These are phyloP conservation scores for Lonicera japonica DNA, from an alignment of 129 eudicot genomes.

Conservation along the genomic window DNA sequence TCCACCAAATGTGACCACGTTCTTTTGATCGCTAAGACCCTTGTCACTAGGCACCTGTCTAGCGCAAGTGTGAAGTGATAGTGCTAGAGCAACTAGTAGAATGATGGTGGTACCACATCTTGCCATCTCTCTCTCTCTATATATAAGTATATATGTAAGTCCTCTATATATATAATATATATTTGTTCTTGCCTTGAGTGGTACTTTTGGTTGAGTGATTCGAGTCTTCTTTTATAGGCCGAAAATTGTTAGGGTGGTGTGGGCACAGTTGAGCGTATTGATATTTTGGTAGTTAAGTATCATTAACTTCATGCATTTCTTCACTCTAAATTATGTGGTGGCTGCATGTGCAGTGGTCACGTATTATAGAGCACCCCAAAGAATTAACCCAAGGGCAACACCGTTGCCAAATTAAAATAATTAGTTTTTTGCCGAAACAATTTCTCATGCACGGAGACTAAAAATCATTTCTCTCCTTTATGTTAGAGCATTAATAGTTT, in stretches of 20 bases:
- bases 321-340: too few species aligned
- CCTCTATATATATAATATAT: not conserved
- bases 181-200: not conserved
- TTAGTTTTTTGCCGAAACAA: too few species aligned
- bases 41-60: slow-evolving; percentile 29
- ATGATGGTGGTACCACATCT: slow-evolving; percentile 13
- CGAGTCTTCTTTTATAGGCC: slow-evolving; percentile 8
- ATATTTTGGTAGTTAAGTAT: not conserved
- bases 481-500: too few species aligned
- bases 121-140: slow-evolving; percentile 28
- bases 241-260: not conserved
- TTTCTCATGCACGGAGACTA: too few species aligned
- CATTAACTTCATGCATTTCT: too few species aligned
- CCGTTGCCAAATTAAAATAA: too few species aligned
- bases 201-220: not conserved
- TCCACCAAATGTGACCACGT: slow-evolving; percentile 34
- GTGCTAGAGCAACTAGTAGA: slow-evolving; percentile 29
- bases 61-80: slow-evolving; percentile 9
- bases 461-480: too few species aligned
- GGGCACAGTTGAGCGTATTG: not conserved
- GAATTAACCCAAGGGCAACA: too few species aligned
- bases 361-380: too few species aligned
- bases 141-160: not conserved
- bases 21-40: slow-evolving; percentile 37
- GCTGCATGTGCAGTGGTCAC: too few species aligned